These are phyloP conservation scores for Artemisia tridentata DNA, from an alignment of 129 eudicot species.

Conservation along the genomic window DNA sequence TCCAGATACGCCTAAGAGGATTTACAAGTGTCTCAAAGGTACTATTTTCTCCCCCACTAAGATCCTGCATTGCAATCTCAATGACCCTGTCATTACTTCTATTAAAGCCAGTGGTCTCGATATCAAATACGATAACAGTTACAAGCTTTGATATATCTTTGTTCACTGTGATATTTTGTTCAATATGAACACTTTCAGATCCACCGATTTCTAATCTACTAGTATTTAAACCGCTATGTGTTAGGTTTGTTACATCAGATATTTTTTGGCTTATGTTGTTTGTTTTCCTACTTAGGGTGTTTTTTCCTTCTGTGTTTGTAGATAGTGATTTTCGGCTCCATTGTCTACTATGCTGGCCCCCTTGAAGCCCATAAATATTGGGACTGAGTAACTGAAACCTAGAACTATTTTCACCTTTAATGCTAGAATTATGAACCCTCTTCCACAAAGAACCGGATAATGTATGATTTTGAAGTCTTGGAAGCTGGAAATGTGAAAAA, in stretches of 20 bases:
- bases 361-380: conserved; percentile 38
- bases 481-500: conserved; percentile 59
- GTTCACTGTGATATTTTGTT: conserved; percentile 34
- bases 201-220: conserved; percentile 36
- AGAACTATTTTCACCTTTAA: conserved; percentile 20
- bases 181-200: conserved; percentile 41
- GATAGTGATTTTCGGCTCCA: conserved; percentile 47
- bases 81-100: conserved; percentile 60
- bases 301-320: conserved; percentile 48
- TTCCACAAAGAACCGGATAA: conserved; percentile 61
- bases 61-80: conserved; percentile 88
- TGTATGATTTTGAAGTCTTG: conserved; percentile 49
- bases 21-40: conserved; percentile 78
- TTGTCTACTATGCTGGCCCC: conserved; percentile 41
- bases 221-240: conserved; percentile 31
- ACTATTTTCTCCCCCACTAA: conserved; percentile 83
- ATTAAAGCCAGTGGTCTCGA: conserved; percentile 80
- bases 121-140: conserved; percentile 67
- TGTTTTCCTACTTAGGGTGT: conserved; percentile 34
- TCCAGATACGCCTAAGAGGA: conserved; percentile 60
- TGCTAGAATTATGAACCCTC: conserved; percentile 36
- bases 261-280: conserved; percentile 40
- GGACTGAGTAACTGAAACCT: conserved; percentile 38
- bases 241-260: conserved; percentile 33
- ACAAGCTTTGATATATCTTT: conserved; percentile 38